Conservation (phyloP, 2,329 filamentous ascomycete species). For the Ophiostoma tasmaniense region DNA sequence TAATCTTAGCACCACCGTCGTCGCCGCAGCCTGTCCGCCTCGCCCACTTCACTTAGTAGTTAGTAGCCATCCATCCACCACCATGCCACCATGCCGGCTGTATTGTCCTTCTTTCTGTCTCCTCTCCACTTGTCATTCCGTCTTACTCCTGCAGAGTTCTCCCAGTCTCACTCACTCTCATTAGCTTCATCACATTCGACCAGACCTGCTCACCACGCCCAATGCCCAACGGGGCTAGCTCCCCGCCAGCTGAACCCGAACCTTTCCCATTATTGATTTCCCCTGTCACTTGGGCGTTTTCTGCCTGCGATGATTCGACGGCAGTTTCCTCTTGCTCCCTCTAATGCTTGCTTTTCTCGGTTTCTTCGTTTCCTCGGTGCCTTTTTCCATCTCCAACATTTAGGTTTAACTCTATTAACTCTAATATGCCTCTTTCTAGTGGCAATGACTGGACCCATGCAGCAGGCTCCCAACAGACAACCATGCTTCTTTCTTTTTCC, state of each 20-base stretch:
- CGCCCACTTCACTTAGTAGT: no score
- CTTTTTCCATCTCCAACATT: neutral
- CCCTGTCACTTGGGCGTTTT: constrained; percentile 2
- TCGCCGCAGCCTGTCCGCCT: neutral
- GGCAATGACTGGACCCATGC: neutral
- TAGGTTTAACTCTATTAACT: constrained; percentile 3
- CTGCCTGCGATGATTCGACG: neutral
- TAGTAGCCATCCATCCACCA: neutral
- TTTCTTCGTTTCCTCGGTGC: neutral
- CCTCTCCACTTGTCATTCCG: neutral
- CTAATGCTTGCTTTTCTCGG: neutral
- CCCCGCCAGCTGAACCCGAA: neutral
- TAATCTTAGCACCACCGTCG: neutral
- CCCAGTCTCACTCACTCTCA: neutral
- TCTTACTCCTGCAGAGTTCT: neutral
- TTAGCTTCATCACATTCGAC: neutral
- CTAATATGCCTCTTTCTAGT: neutral
- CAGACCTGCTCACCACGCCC: neutral
- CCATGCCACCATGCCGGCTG: neutral
- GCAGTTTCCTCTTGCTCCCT: neutral
- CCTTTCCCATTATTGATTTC: neutral
- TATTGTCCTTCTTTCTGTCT: neutral
- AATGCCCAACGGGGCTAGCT: neutral
- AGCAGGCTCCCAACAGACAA: neutral
- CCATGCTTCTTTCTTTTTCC: neutral